Evolutionary conservation across 2,329 filamentous ascomycete species (phyloP).

Genomic region (Esteya vermicola): DNA sequence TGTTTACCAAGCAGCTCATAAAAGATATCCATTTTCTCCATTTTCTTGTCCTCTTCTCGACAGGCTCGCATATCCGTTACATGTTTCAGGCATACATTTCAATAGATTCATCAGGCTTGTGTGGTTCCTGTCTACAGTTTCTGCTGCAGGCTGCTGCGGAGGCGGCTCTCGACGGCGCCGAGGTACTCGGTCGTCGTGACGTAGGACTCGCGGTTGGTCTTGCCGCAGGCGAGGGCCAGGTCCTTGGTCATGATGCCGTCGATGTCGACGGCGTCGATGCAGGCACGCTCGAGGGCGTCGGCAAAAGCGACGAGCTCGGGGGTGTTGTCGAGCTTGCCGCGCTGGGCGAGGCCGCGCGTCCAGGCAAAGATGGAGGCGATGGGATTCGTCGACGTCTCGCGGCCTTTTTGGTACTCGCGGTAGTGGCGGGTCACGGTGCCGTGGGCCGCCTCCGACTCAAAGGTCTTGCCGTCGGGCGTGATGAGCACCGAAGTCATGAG

Average conservation of each 20-base stretch:
- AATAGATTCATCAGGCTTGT: too few relatives aligned
- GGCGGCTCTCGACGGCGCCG: constrained; percentile 76
- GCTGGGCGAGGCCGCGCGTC: constrained; percentile 88
- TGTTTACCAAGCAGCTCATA: not conserved
- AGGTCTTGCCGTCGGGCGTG: constrained; percentile 91
- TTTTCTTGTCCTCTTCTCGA: not conserved
- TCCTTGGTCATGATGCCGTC: constrained; percentile 99
- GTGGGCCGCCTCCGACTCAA: constrained; percentile 95
- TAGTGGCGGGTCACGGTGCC: constrained; percentile 97
- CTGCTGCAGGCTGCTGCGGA: constrained; percentile 67
- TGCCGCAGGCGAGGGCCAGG: constrained; percentile 84
- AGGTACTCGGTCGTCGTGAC: constrained; percentile 90
- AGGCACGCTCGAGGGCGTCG: constrained; percentile 82
- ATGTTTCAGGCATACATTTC: too few relatives aligned
- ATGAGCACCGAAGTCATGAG: constrained; percentile 98
- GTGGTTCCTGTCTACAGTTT: constrained; percentile 42
- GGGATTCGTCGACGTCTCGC: constrained; percentile 94
- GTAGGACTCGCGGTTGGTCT: constrained; percentile 70
- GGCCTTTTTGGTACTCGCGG: constrained; percentile 97
- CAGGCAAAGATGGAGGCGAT: constrained; percentile 99
- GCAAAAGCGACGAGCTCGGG: constrained; percentile 85
- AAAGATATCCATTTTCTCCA: too few relatives aligned
- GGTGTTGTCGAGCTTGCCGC: constrained; percentile 84
- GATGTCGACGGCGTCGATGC: constrained; percentile 82
- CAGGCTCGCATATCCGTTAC: not conserved